Percentiles rank a stretch among this genome's conserved stretches.
Evolutionary conservation across 2,329 filamentous ascomycete species (phyloP).

Genomic region (Akanthomyces muscarius): DNA sequence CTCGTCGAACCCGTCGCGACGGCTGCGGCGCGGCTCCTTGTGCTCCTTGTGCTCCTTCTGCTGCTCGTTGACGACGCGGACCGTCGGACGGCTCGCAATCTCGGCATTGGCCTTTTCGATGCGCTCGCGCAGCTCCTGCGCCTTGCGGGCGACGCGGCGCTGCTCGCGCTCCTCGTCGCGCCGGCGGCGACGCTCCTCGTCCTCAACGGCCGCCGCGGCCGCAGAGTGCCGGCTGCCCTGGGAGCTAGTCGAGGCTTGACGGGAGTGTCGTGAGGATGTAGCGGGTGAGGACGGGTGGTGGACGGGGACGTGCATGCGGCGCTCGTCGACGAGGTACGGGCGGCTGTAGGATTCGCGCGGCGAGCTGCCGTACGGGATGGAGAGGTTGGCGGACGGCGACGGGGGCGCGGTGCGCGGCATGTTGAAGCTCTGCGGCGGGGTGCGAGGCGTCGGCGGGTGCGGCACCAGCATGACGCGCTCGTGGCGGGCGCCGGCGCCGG

Average conservation of each 20-base stretch:
- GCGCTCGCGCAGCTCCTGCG: conserved; percentile 25
- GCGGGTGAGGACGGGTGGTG: conserved; percentile 30
- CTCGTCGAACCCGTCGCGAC: conserved; percentile 25
- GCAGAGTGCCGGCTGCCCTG: conserved; percentile 24
- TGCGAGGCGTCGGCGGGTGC: conserved; percentile 42
- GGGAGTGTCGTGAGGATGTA: conserved; percentile 31
- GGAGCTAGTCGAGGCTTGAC: conserved; percentile 35
- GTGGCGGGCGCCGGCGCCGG: conserved; percentile 28
- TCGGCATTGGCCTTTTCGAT: conserved; percentile 41
- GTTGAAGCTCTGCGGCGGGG: conserved; percentile 41
- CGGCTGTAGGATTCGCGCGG: conserved; percentile 24
- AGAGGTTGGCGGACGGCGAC: conserved; percentile 30
- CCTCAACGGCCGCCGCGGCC: conserved; percentile 21
- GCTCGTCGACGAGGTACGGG: conserved; percentile 38
- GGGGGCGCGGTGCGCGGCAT: conserved; percentile 39
- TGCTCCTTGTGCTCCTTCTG: background rate
- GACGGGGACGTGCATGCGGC: conserved; percentile 36
- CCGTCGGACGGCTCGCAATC: conserved; percentile 36
- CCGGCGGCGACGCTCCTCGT: conserved; percentile 13
- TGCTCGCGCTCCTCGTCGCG: conserved; percentile 25
- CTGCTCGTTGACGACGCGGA: conserved; percentile 23
- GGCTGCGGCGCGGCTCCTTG: background rate
- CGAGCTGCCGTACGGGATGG: conserved; percentile 26
- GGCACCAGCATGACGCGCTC: conserved; percentile 45
- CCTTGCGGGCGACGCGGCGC: conserved; percentile 22